A percentile compares a stretch with the other conserved stretches of the same genome.
These are phyloP conservation scores for Coemansia sp. DNA, from an alignment of 192 early-diverging fungal genomes.

Conservation along the genomic window DNA sequence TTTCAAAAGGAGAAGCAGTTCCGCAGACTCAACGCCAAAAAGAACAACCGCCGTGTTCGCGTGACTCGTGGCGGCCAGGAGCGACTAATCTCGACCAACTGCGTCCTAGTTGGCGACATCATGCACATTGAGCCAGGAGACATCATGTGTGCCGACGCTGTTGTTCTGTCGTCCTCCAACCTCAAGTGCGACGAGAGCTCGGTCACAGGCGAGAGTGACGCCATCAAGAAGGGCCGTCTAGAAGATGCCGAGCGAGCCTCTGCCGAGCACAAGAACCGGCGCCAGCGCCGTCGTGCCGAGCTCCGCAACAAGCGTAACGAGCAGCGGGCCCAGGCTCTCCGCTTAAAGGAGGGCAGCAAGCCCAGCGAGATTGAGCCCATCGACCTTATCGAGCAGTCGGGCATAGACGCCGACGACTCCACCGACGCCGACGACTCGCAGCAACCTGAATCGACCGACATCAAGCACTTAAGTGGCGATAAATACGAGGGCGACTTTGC, in stretches of 20 bases:
- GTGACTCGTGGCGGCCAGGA: slow-evolving; percentile 71
- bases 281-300: slow-evolving; percentile 46
- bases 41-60: slow-evolving; percentile 77
- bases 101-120: slow-evolving; percentile 90
- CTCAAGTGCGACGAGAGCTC: slow-evolving; percentile 89
- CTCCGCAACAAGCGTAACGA: slow-evolving; percentile 48
- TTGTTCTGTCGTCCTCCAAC: slow-evolving; percentile 79
- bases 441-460: neutral
- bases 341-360: slow-evolving; percentile 11
- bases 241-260: slow-evolving; percentile 46
- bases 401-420: slow-evolving; percentile 47
- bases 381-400: slow-evolving; percentile 23
- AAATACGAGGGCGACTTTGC: neutral
- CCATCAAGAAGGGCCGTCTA: slow-evolving; percentile 72
- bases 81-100: slow-evolving; percentile 67
- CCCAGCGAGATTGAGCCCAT: slow-evolving; percentile 27
- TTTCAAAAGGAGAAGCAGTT: slow-evolving; percentile 87
- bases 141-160: slow-evolving; percentile 87
- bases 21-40: slow-evolving; percentile 79
- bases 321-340: slow-evolving; percentile 31
- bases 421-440: slow-evolving; percentile 35
- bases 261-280: slow-evolving; percentile 33
- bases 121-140: slow-evolving; percentile 87
- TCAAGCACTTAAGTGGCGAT: neutral
- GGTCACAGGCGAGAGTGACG: slow-evolving; percentile 92